A percentile compares a stretch with the other conserved stretches of the same genome.
Evolutionary conservation across 495 filamentous ascomycete genomes (phyloP).

Genomic region (Penicillium verhagenii): DNA sequence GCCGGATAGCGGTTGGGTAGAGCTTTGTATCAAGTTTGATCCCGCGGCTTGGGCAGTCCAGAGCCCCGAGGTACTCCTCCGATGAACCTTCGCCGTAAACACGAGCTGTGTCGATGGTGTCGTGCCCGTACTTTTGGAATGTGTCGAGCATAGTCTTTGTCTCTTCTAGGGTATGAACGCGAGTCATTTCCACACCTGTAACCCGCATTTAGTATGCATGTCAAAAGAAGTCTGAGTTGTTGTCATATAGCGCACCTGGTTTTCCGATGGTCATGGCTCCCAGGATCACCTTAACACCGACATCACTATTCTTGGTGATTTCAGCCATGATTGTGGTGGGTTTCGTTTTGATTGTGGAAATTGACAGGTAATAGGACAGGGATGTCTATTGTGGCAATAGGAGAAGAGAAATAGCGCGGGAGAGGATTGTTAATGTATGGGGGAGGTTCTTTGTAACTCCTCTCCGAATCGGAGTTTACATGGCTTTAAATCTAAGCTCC

Average conservation of each 20-base stretch:
- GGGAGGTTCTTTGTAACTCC: too few species aligned
- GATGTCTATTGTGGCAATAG: too few species aligned
- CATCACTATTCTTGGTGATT: too few species aligned
- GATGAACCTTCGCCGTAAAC: conserved; percentile 51
- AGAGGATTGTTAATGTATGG: too few species aligned
- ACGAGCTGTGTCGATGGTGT: conserved; percentile 58
- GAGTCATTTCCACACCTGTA: background rate
- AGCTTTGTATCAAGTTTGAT: conserved; percentile 55
- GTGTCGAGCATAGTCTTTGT: conserved; percentile 38
- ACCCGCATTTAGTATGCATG: background rate
- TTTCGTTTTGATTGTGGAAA: background rate
- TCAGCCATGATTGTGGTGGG: background rate
- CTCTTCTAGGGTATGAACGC: conserved; percentile 11
- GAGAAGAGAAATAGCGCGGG: too few species aligned
- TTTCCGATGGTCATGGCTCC: background rate
- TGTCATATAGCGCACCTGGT: background rate
- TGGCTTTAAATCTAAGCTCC: too few species aligned
- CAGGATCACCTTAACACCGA: background rate
- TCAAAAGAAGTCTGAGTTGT: background rate
- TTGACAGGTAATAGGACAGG: background rate
- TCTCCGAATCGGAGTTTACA: too few species aligned
- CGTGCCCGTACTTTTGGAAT: conserved; percentile 56
- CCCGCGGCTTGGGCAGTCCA: conserved; percentile 55
- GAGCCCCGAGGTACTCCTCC: conserved; percentile 47
- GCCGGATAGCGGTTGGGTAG: conserved; percentile 31